Evolutionary conservation across 2,329 filamentous ascomycete genomes (phyloP).

Genomic region (Mycosphaerella sp.): DNA sequence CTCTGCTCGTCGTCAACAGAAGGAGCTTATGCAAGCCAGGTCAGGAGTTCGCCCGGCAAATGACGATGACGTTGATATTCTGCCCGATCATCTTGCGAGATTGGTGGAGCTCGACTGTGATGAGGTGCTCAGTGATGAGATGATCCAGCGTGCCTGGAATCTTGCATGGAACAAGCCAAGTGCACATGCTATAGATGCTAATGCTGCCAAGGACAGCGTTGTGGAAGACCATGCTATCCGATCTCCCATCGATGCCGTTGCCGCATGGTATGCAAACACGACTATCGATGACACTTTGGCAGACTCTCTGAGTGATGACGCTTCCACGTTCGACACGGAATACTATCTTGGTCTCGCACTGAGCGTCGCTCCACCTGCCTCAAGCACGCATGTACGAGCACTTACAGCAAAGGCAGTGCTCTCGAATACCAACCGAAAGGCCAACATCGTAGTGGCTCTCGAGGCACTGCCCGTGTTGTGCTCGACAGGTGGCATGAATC

Average conservation of each 20-base stretch:
- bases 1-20: conserved; percentile 62
- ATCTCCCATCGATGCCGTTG: conserved; percentile 81
- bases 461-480: conserved; percentile 44
- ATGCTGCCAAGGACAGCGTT: conserved; percentile 72
- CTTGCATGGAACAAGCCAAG: conserved; percentile 80
- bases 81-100: conserved; percentile 69
- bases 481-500: conserved; percentile 35
- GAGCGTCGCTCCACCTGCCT: conserved; percentile 69
- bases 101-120: conserved; percentile 76
- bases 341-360: conserved; percentile 60
- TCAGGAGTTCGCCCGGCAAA: conserved; percentile 20
- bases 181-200: conserved; percentile 57
- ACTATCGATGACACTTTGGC: conserved; percentile 64
- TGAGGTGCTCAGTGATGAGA: conserved; percentile 67
- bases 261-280: conserved; percentile 82
- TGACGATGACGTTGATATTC: conserved; percentile 54
- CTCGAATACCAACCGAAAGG: conserved; percentile 47
- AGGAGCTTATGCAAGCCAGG: conserved; percentile 31
- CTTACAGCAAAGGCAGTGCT: conserved; percentile 55
- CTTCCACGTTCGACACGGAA: conserved; percentile 41
- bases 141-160: conserved; percentile 82
- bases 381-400: conserved; percentile 58
- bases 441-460: conserved; percentile 49
- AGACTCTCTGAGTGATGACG: conserved; percentile 47
- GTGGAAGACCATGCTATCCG: conserved; percentile 79